phyloP scores from a whole-genome alignment of 2,329 filamentous ascomycete species.

The Beauveria brongniartii region DNA sequence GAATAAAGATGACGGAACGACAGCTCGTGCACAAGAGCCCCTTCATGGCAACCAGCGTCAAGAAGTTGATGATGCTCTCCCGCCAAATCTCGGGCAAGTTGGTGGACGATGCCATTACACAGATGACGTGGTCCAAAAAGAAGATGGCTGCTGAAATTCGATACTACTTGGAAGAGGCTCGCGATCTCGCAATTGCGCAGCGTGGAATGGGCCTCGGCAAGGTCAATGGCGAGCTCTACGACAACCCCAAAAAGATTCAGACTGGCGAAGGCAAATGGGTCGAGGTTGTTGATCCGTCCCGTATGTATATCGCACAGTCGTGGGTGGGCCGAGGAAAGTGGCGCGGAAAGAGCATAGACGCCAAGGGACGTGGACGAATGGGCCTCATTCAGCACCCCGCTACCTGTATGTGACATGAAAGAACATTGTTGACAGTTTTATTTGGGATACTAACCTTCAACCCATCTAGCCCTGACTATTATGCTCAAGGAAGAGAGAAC shows the following conservation, averaged over 20 bases:
- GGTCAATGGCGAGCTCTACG: slow-evolving; percentile 31
- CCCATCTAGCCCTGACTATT: slow-evolving; percentile 57
- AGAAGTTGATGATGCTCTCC: slow-evolving; percentile 83
- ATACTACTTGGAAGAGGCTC: slow-evolving; percentile 71
- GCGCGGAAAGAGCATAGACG: slow-evolving; percentile 50
- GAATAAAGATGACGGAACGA: slow-evolving; percentile 57
- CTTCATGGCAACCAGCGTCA: slow-evolving; percentile 73
- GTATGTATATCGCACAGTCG: slow-evolving; percentile 83
- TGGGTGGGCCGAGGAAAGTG: slow-evolving; percentile 78
- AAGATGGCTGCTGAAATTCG: slow-evolving; percentile 75
- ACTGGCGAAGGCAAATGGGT: slow-evolving; percentile 69
- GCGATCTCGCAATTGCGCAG: slow-evolving; percentile 69
- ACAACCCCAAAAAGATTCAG: slow-evolving; percentile 46
- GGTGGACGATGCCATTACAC: slow-evolving; percentile 85
- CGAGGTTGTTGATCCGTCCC: slow-evolving; percentile 63
- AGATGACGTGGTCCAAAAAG: slow-evolving; percentile 96
- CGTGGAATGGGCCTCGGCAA: slow-evolving; percentile 74
- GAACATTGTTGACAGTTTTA: not conserved
- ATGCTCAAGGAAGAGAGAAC: slow-evolving; percentile 92
- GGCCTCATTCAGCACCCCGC: slow-evolving; percentile 61
- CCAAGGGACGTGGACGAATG: slow-evolving; percentile 67
- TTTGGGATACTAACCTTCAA: slow-evolving; percentile 14
- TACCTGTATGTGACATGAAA: slow-evolving; percentile 53
- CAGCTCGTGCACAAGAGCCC: slow-evolving; percentile 52
- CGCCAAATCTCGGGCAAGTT: slow-evolving; percentile 88